Conservation (phyloP, 495 filamentous ascomycete genomes). For the Tuber indicum region DNA sequence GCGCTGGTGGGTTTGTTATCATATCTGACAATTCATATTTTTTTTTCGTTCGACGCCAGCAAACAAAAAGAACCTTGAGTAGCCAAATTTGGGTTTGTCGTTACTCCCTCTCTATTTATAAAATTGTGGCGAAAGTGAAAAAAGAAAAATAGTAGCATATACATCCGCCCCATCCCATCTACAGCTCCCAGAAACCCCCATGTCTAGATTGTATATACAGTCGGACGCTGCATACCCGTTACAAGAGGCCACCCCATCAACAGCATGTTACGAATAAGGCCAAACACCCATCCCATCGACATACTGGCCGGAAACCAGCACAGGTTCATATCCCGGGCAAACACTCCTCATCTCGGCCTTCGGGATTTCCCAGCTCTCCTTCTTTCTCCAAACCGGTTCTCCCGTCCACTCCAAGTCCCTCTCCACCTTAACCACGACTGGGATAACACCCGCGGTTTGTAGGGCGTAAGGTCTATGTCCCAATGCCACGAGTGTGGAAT, state of each 20-base stretch:
- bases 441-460: slow-evolving; percentile 34
- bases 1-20: not conserved
- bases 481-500: slow-evolving; percentile 31
- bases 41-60: not conserved
- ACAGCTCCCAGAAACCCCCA: not conserved
- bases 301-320: slow-evolving; percentile 26
- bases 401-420: slow-evolving; percentile 21
- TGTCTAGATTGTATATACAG: not conserved
- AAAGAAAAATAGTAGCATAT: not conserved
- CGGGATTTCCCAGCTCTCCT: slow-evolving; percentile 5
- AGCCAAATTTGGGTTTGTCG: not conserved
- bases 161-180: not conserved
- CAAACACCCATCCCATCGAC: slow-evolving; percentile 32
- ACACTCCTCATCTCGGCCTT: slow-evolving; percentile 15
- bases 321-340: slow-evolving; percentile 21
- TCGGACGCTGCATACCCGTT: not conserved
- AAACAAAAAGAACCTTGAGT: not conserved
- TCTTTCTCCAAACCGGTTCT: slow-evolving; percentile 13
- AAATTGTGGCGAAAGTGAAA: not conserved
- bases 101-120: not conserved
- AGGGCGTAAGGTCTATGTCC: slow-evolving; percentile 30
- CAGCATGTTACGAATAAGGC: slow-evolving; percentile 20
- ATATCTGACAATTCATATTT: not conserved
- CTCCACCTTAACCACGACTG: slow-evolving; percentile 33
- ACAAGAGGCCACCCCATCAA: not conserved